Evolutionary conservation across 2,329 filamentous ascomycete genomes (phyloP).

Genomic region (Chaetomium olivaceum): DNA sequence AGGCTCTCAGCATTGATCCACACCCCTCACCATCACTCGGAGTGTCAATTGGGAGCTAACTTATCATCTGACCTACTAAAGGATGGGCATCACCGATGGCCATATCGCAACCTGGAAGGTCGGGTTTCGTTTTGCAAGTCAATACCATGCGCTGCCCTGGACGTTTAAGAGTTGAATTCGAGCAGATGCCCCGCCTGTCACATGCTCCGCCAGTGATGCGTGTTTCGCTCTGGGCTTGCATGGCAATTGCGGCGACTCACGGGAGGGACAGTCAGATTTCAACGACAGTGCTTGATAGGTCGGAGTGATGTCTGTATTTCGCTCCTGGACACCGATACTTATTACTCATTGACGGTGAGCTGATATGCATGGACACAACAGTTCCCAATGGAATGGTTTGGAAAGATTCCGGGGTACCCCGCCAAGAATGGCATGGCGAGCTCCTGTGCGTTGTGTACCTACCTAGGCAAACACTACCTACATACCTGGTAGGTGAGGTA

Average conservation of each 20-base stretch:
- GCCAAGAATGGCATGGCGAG: too few relatives aligned
- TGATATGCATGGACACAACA: background rate
- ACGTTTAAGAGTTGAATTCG: too few relatives aligned
- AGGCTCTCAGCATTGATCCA: background rate
- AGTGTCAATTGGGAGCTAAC: background rate
- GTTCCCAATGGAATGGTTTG: background rate
- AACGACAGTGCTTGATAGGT: background rate
- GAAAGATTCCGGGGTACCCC: background rate
- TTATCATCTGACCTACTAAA: background rate
- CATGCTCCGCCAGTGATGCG: slow-evolving; percentile 10
- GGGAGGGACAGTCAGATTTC: background rate
- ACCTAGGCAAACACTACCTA: too few relatives aligned
- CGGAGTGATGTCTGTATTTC: background rate
- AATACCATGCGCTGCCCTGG: too few relatives aligned
- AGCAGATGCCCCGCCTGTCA: slow-evolving; percentile 3
- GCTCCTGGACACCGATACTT: background rate
- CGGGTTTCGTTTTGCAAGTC: too few relatives aligned
- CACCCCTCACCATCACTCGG: background rate
- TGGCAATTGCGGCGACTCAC: background rate
- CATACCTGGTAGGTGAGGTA: too few relatives aligned
- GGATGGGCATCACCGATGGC: background rate
- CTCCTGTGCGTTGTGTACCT: too few relatives aligned
- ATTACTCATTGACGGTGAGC: background rate
- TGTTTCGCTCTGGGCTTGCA: background rate
- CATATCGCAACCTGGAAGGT: background rate